A percentile compares a stretch with the other conserved stretches of the same genome.
Conservation (phyloP, 768 basidiomycete species). For the Obba rivulosa region DNA sequence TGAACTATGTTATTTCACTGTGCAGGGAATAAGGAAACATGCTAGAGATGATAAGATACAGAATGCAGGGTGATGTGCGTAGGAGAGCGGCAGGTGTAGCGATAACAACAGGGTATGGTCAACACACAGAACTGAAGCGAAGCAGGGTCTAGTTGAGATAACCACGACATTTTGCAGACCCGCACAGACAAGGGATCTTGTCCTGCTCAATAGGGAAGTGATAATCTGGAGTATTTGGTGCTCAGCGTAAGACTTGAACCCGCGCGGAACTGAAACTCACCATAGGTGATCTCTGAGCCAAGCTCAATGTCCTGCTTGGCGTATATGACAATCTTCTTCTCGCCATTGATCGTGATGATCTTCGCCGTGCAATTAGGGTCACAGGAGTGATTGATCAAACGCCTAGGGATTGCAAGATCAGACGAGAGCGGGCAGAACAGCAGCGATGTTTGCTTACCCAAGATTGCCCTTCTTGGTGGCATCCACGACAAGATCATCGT, state of each 20-base stretch:
- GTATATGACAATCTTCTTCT: constrained; percentile 99
- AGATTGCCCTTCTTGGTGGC: constrained; percentile 99
- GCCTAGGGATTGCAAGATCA: constrained; percentile 41
- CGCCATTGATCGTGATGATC: constrained; percentile 85
- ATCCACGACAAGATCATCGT: constrained; percentile 97
- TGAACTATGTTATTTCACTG: constrained; percentile 9
- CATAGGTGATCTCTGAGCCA: constrained; percentile 97
- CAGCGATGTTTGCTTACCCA: constrained; percentile 56
- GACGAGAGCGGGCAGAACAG: neutral
- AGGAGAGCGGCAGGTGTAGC: constrained; percentile 7
- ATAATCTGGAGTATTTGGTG: constrained; percentile 63
- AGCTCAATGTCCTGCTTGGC: constrained; percentile 94
- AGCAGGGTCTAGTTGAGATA: constrained; percentile 78
- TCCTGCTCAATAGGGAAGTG: constrained; percentile 99
- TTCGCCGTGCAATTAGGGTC: constrained; percentile 91
- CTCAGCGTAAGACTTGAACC: neutral
- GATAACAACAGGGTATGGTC: constrained; percentile 18
- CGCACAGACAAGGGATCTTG: constrained; percentile 91
- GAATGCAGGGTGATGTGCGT: constrained; percentile 14
- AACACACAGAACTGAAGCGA: constrained; percentile 14
- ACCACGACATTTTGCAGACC: constrained; percentile 87
- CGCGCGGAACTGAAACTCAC: constrained; percentile 40
- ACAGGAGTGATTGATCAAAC: constrained; percentile 98
- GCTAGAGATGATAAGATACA: constrained; percentile 25
- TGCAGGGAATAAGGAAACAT: constrained; percentile 15